A percentile compares a stretch with the other conserved stretches of the same genome.
These are phyloP conservation scores for Ophiostoma ips DNA, from an alignment of 2,329 filamentous ascomycete species.

Conservation along the genomic window DNA sequence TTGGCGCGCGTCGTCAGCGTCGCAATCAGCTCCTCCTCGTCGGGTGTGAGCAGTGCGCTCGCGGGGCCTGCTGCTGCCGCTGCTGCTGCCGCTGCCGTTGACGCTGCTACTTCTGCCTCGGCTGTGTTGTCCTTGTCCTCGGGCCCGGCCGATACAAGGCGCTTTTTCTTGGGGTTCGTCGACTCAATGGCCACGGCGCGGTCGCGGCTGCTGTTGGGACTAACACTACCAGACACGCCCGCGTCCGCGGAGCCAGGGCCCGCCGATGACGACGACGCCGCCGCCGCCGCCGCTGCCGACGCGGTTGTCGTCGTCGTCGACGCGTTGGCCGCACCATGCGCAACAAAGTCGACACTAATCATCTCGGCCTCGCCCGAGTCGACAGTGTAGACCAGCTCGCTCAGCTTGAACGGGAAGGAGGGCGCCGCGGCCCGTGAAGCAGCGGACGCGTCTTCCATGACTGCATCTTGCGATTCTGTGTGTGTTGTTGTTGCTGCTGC, in stretches of 20 bases:
- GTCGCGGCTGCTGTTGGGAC: slow-evolving; percentile 9
- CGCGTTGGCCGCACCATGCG: slow-evolving; percentile 70
- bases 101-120: not conserved
- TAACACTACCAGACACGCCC: not conserved
- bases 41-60: slow-evolving; percentile 41
- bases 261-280: not conserved
- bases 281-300: not conserved
- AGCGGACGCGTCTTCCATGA: slow-evolving; percentile 31
- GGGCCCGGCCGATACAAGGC: slow-evolving; percentile 18
- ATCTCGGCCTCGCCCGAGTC: slow-evolving; percentile 95
- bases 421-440: slow-evolving; percentile 22
- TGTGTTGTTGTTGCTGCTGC: not conserved
- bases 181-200: slow-evolving; percentile 13
- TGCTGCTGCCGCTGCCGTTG: not conserved
- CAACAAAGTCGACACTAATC: slow-evolving; percentile 92
- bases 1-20: slow-evolving; percentile 76
- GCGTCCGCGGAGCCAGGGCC: not conserved
- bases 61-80: slow-evolving; percentile 1
- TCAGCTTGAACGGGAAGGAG: slow-evolving; percentile 49
- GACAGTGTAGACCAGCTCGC: slow-evolving; percentile 70
- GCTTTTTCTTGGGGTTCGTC: slow-evolving; percentile 28
- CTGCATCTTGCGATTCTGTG: not conserved
- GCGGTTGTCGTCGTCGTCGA: slow-evolving; percentile 25
- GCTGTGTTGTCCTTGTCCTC: slow-evolving; percentile 12
- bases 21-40: slow-evolving; percentile 48